A percentile compares a stretch with the other conserved stretches of the same genome.
phyloP scores from a whole-genome alignment of 495 filamentous ascomycete genomes.

The Penicillium argentinense region DNA sequence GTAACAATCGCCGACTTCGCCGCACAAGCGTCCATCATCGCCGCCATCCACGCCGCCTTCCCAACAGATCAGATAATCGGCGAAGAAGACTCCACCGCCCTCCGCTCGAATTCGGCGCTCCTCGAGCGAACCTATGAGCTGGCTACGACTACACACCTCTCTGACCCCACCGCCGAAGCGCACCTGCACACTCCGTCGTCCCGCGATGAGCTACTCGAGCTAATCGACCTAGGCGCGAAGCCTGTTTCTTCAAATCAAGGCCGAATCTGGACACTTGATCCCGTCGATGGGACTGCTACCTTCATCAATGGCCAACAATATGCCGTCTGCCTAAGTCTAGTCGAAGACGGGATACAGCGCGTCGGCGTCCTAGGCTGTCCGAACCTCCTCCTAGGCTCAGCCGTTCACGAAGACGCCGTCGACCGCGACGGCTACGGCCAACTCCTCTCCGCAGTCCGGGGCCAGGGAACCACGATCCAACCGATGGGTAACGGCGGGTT shows the following conservation, averaged over 20 bases:
- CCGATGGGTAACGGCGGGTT: constrained; percentile 41
- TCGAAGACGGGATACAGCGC: constrained; percentile 48
- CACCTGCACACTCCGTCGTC: constrained; percentile 41
- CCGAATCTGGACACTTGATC: constrained; percentile 66
- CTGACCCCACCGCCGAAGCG: constrained; percentile 40
- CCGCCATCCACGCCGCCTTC: constrained; percentile 52
- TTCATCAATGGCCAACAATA: constrained; percentile 65
- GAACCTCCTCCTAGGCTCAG: constrained; percentile 41
- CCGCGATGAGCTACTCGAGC: constrained; percentile 55
- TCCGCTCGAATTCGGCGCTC: constrained; percentile 49
- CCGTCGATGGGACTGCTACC: constrained; percentile 69
- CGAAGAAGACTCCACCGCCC: constrained; percentile 59
- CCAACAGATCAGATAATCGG: constrained; percentile 59
- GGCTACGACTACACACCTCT: constrained; percentile 38
- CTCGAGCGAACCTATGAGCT: constrained; percentile 54
- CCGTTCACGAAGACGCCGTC: constrained; percentile 46
- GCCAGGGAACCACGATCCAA: constrained; percentile 54
- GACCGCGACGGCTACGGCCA: constrained; percentile 53
- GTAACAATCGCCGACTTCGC: constrained; percentile 71
- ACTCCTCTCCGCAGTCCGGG: constrained; percentile 56
- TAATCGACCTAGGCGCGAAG: constrained; percentile 61
- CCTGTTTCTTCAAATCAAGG: constrained; percentile 38
- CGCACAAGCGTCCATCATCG: constrained; percentile 62
- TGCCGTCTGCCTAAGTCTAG: constrained; percentile 59
- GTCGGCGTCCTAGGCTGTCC: constrained; percentile 58